Evolutionary conservation across 1,284 basidiomycete species (phyloP).

Genomic region (Cryptococcus sp.): DNA sequence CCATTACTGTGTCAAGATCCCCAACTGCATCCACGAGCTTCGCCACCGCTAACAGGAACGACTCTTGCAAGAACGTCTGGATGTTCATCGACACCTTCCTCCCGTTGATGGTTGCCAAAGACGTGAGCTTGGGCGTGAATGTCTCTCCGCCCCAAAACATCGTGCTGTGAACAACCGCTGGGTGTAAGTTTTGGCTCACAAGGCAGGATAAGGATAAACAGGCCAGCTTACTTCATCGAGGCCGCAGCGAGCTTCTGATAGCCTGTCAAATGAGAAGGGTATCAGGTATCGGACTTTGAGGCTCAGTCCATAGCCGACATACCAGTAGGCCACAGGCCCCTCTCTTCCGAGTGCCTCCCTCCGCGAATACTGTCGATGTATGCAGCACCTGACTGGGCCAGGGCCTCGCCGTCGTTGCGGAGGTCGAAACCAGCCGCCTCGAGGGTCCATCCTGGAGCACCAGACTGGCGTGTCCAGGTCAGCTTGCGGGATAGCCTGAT

Average conservation of each 20-base stretch:
- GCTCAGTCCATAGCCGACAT: slow-evolving; percentile 9
- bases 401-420: slow-evolving; percentile 51
- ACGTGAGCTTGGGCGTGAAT: slow-evolving; percentile 69
- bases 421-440: slow-evolving; percentile 76
- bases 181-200: slow-evolving; percentile 29
- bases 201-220: no score
- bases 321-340: slow-evolving; percentile 77
- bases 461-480: slow-evolving; percentile 53
- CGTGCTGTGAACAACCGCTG: slow-evolving; percentile 50
- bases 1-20: slow-evolving; percentile 73
- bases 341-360: slow-evolving; percentile 55
- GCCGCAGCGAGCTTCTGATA: slow-evolving; percentile 84
- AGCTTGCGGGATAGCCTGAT: not conserved
- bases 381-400: slow-evolving; percentile 77
- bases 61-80: slow-evolving; percentile 77
- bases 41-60: slow-evolving; percentile 76
- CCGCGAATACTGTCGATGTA: slow-evolving; percentile 72
- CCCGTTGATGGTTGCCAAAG: slow-evolving; percentile 54
- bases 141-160: slow-evolving; percentile 87
- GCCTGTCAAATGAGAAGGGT: slow-evolving; percentile 48
- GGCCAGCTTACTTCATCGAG: slow-evolving; percentile 69
- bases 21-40: slow-evolving; percentile 66
- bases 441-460: slow-evolving; percentile 88
- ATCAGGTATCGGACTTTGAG: not conserved
- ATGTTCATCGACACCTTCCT: slow-evolving; percentile 57